Base-by-base conservation (phyloP, 2,329 filamentous ascomycete species). In the Graphilbum sp. region DNA sequence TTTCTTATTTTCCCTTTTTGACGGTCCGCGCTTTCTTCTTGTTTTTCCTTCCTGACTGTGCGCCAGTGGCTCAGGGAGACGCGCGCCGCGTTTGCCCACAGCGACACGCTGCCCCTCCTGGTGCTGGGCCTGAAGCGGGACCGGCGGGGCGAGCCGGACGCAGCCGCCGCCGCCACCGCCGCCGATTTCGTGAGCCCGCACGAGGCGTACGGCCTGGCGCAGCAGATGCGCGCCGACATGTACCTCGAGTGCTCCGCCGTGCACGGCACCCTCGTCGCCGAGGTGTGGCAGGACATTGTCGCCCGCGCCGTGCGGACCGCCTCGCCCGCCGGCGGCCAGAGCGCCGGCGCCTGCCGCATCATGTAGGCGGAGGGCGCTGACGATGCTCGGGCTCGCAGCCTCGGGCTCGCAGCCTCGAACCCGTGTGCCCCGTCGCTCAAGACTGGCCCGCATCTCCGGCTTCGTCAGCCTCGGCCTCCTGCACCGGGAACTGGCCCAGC, bases 191-290 rank as follows among this genome's bases (percentile, higher is more conserved):
- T 76, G 37, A 69, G 72, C 43, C 73, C 73, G 11, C 66, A 76
- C 43, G 73, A 77, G 52, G 72, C 62, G 1, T 71, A 73, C 48
- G 60, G 60, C 20, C 51, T 65, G 36, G 64, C 72, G 18, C 70
- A 75, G 48, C 62, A 66, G 45, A 62, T 77, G 60, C 58, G 72
- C 37, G 70, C 64, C 34, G 73, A 78, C 52, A 68, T 67, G 44
- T 78, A 77, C 47, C 65, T 75, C 51, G 73, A 78, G 48, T 78
- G 72, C 54, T 75, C 71, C 2, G 70, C 72, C 7, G 55, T 66
- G 35, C 74, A 69, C 4, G 72, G 72, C 15, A 70, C 75, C 54
- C 59, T 77, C 38, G 50, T 76, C 33, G 58, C 62, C 46, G 56
- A 69, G 47, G 67, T 66, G 5, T 72, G 75, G 48, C 69, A 76